Base-by-base conservation (phyloP, 345 rosid genomes). In the Camelina sativa region DNA sequence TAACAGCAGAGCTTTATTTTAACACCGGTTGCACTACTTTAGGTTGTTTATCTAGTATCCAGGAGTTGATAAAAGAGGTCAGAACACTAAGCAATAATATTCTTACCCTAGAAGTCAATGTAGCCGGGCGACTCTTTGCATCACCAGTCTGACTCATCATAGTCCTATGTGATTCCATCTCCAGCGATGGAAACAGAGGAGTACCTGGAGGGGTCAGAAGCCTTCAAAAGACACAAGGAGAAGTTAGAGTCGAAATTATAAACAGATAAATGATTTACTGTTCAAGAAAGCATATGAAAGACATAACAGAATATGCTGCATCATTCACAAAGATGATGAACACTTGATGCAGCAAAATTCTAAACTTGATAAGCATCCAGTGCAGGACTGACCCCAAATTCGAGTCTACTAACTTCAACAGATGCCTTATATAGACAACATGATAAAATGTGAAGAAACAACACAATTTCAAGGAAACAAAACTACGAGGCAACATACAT, bases 171-270 rank as follows among this genome's bases (percentile, higher is more conserved):
- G 98, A 87, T 78, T 89, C 96, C 96, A 88, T 86, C 85, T 92
- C 99, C 86, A 95, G 83, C 19, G 99, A 90, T 66, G 99, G 97
- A 74, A 95, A 95, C 63, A 95, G 85, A 57, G 99, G 99, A 34
- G 99, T 95, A 60, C 96, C 99, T 64, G 99, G 99, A 78, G 97
- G 98, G 0, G 97, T 89, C 54, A 92, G 83, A 80, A 96, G 99
- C 99, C 98, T 75, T 87, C 79, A 76, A 66, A 81, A 79, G 34
- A 76, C 60, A 53, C 30, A 52, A 25, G 10, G 20, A 28, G 3
- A 67, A 72, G 46, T 72, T 44, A 72, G 43, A 0, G n/a, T 22
- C 8, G 56, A 71, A 9, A 57, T 4, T 20, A 12, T 44, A 57
- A 50, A 40, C 54, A 40, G 55, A 58, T 3, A 4, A 23, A 41